Base-by-base conservation (phyloP, 2,329 filamentous ascomycete genomes). In the Atkinsonella hypoxylon region DNA sequence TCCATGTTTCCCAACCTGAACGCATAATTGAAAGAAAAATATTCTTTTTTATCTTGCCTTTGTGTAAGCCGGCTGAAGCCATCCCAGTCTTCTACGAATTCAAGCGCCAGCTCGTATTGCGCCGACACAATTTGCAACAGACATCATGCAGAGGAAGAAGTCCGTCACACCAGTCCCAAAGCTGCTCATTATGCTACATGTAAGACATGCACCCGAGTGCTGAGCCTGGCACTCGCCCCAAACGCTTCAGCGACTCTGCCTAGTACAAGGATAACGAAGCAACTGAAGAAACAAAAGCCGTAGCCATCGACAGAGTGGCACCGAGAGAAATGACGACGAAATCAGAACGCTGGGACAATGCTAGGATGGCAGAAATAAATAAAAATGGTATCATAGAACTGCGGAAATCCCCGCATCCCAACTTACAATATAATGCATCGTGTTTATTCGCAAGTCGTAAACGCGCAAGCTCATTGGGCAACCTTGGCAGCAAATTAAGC, bases 321-420 rank as follows among this genome's bases (percentile, higher is more conserved):
- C 22, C 8, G 22, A 44, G 41, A n/a, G 41, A 40, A 47, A n/a
- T 36, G 36, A 48, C 6, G 34, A n/a, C 46, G 20, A 36, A 38
- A 39, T 22, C n/a, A 38, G 7, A 45, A 40, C 40, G 42, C 42
- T 40, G 42, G 9, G 17, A 20, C 42, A 40, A 49, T 44, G 31
- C 42, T 48, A 55, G 56, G 51, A 58, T 41, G 46, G 48, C 51
- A 40, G 48, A 50, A 52, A 52, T 54, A 17, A 51, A 18, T 18
- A 36, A 26, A 45, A 45, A 40, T 50, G 42, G 30, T 43, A 40
- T 50, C 42, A 45, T 50, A 40, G 4, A 45, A 45, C 39, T 20
- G 26, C 42, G 8, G 34, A 40, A 20, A 32, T 18, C 34, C 20
- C 42, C n/a, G 42, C 42, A 22, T 31, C 48, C 42, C 18, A 18